A percentile compares a stretch with the other conserved stretches of the same genome.
Evolutionary conservation across 345 rosid genomes (phyloP).

Genomic region (Mercurialis annua): DNA sequence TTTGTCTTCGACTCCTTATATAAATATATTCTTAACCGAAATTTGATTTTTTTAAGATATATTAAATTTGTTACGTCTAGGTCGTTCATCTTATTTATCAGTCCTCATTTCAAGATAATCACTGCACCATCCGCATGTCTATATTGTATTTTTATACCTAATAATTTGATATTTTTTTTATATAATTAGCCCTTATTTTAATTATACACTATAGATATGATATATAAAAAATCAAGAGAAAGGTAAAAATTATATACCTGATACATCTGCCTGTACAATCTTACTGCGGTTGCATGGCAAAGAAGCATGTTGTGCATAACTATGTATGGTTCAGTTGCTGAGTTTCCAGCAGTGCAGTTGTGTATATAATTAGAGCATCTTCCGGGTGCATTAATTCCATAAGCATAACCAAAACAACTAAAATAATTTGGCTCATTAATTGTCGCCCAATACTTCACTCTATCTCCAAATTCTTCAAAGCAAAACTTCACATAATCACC

Average conservation of each 20-base stretch:
- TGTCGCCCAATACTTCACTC: conserved; percentile 49
- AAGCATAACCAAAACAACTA: conserved; percentile 7
- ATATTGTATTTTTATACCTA: too few species aligned
- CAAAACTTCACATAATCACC: conserved; percentile 41
- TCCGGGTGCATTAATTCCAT: conserved; percentile 19
- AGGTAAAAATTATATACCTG: not conserved
- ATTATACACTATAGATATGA: too few species aligned
- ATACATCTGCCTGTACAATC: conserved; percentile 32
- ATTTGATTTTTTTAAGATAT: too few species aligned
- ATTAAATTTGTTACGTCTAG: too few species aligned
- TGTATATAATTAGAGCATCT: conserved; percentile 10
- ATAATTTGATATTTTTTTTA: too few species aligned
- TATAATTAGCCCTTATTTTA: too few species aligned
- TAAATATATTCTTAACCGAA: too few species aligned
- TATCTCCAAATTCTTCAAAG: conserved; percentile 41
- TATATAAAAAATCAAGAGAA: not conserved
- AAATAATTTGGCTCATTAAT: conserved; percentile 44
- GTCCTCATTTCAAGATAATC: too few species aligned
- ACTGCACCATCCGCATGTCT: too few species aligned
- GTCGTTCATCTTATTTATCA: too few species aligned
- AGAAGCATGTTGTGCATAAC: conserved; percentile 27
- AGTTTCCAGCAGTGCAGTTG: conserved; percentile 10
- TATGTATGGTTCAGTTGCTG: conserved; percentile 20
- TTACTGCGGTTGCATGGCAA: conserved; percentile 30
- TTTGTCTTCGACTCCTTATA: too few species aligned